Percentiles rank a stretch among this genome's conserved stretches.
phyloP scores from a whole-genome alignment of 306 rosid species.

The Gleditsia sinensis region DNA sequence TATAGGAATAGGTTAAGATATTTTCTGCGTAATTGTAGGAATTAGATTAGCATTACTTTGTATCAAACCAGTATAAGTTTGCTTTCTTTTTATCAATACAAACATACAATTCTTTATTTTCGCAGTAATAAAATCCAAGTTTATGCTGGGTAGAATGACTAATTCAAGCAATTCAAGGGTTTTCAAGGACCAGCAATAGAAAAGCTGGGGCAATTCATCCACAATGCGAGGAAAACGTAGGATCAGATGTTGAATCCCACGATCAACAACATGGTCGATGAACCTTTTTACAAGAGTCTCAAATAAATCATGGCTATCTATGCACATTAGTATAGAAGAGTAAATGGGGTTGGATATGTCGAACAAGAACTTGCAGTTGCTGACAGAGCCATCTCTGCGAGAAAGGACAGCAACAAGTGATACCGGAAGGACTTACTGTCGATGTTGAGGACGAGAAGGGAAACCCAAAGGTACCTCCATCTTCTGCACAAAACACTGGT shows the following conservation, averaged over 20 bases:
- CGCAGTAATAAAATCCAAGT: not conserved
- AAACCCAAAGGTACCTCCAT: not conserved
- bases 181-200: not conserved
- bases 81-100: too few relatives aligned
- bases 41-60: too few relatives aligned
- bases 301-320: too few relatives aligned
- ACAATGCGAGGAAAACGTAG: constrained; percentile 7
- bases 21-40: too few relatives aligned
- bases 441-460: not conserved
- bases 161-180: too few relatives aligned
- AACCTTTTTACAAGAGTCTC: not conserved
- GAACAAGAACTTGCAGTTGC: not conserved
- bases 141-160: not conserved
- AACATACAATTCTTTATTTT: too few relatives aligned
- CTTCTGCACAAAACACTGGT: too few relatives aligned
- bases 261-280: not conserved
- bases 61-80: too few relatives aligned
- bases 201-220: not conserved
- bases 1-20: too few relatives aligned
- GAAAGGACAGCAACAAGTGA: not conserved
- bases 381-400: not conserved
- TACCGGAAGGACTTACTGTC: not conserved
- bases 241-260: not conserved
- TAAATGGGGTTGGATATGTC: constrained; percentile 7
- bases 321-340: not conserved